phyloP scores from a whole-genome alignment of 2,329 filamentous ascomycete species.

The Microsporum ferrugineum region DNA sequence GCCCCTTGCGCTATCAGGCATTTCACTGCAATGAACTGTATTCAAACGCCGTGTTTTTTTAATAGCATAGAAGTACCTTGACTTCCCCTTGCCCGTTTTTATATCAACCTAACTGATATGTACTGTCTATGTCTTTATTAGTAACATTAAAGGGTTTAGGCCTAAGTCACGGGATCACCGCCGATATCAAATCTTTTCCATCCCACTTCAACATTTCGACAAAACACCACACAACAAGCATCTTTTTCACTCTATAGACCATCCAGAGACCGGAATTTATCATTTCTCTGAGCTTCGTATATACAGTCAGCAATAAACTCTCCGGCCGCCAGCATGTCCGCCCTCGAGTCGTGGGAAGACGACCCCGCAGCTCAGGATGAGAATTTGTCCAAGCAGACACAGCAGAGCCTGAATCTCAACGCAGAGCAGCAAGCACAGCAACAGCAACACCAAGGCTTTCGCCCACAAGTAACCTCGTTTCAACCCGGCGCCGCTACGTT shows the following conservation, averaged over 20 bases:
- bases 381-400: slow-evolving; percentile 62
- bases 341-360: slow-evolving; percentile 92
- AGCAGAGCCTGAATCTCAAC: slow-evolving; percentile 65
- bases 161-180: background rate
- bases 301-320: slow-evolving; percentile 12
- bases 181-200: background rate
- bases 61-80: background rate
- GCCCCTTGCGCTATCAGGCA: background rate
- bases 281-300: background rate
- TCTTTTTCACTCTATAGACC: background rate
- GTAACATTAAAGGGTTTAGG: background rate
- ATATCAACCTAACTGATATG: background rate
- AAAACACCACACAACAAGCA: background rate
- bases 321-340: slow-evolving; percentile 53
- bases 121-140: background rate
- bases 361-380: slow-evolving; percentile 66
- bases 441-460: slow-evolving; percentile 39
- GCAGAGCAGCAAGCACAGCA: slow-evolving; percentile 36
- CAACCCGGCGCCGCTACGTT: slow-evolving; percentile 56
- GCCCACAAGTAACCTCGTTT: slow-evolving; percentile 14
- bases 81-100: background rate
- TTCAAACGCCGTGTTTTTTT: background rate
- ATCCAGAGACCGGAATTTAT: background rate
- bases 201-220: background rate
- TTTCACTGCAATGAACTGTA: background rate